Base-by-base conservation (phyloP, 2,329 filamentous ascomycete species). In the Daldinia sp. region DNA sequence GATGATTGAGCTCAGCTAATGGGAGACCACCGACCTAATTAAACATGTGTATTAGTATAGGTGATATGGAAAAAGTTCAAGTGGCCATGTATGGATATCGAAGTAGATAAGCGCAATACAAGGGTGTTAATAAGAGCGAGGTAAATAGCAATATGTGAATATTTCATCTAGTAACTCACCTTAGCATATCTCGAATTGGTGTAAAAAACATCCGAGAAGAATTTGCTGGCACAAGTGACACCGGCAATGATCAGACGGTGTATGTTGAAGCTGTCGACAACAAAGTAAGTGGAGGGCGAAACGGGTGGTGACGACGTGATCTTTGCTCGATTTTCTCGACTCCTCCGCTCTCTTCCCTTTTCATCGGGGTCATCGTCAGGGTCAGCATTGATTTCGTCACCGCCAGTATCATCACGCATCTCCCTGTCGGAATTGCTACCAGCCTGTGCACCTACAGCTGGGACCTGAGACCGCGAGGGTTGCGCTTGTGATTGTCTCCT, bases 141-240 rank as follows among this genome's bases (percentile, higher is more conserved):
- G 21, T 13, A 25, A 15, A 13, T n/a, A 6, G 6, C 3, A 45
- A n/a, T n/a, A n/a, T n/a, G n/a, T n/a, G n/a, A 10, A 23, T 9
- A 27, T 21, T 43, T 29, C n/a, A 51, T 3, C n/a, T 19, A 19
- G 30, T 59, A 45, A 80, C 83, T 67, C 83, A 97, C 95, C 91
- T 98, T 99, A 63, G 95, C 95, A 77, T 99, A 99, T 88, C 95
- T 87, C 57, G 95, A 98, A 78, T 99, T 99, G 8, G 95, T 99
- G 76, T 98, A 99, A 73, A 99, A 99, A 37, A 98, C 94, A 79
- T 99, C 87, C 4, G 94, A 98, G 79, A 99, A 99, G 83, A 98
- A 99, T 78, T 99, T 99, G 86, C 94, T 98, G 4, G 95, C 94
- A 78, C 95, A 98, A 2, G 95, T 99, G 43, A 99, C 95, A 32